Evolutionary conservation across 768 basidiomycete species (phyloP), one percentile per base, ranked within the genome.

Genomic region (Xerocomellus dryophilus): DNA sequence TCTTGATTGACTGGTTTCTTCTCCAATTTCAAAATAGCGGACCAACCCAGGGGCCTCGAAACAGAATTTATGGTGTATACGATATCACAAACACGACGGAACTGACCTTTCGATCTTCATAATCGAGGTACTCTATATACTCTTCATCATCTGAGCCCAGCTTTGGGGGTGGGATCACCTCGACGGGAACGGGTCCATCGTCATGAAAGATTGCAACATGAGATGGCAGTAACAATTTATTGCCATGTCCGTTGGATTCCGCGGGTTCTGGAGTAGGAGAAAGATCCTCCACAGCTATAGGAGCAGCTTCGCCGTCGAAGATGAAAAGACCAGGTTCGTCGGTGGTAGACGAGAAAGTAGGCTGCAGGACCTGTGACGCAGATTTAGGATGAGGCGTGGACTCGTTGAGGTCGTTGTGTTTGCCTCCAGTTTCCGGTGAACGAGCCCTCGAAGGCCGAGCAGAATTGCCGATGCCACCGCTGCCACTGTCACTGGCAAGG

Each of bases 101-200:
- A 63, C 77, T 23, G 52, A 84, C 86, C 71, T 78, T 80, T 32
- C 77, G 71, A 61, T 83, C 82, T 36, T 87, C 87, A 58, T 84
- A 86, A 59, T 90, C 88, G 21, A 92, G 74, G 63, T 88, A 90
- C 48, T 91, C 83, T 53, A 93, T 90, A 61, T 82, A 88, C 62
- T 81, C 81, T 21, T 83, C 82, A 9, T 80, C 80, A 20, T 84
- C 82, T 14, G 75, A 73, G 35, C 79, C 66, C 38, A 72, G 27
- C 51, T 71, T 62, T 3, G 73, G 64, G 17, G 78, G 72, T 14
- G 74, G 66, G 17, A 82, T 66, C 18, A 85, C 76, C 53, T 80
- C 74, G 27, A 77, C 69, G 4, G 80, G 74, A 14, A 74, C 67
- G 41, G 68, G 63, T 31, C 52, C 73, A 41, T 63, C 41, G 17